Conservation (phyloP, 2,329 filamentous ascomycete species). For the Phyllosticta capitalensis region DNA sequence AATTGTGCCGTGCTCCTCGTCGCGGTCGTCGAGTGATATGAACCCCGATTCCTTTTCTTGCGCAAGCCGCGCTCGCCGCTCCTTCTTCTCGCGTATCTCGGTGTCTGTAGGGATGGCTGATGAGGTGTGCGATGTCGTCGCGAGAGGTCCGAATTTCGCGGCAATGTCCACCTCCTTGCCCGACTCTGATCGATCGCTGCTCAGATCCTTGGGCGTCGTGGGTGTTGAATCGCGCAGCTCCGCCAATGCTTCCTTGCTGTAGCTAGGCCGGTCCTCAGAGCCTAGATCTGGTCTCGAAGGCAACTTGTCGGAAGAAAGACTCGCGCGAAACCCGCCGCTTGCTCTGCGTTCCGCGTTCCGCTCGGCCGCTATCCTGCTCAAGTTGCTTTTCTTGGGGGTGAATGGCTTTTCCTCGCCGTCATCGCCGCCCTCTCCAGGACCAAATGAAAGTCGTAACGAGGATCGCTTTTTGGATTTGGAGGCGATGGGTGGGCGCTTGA, state of each 20-base stretch:
- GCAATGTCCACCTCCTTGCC: conserved; percentile 32
- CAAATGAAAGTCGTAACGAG: conserved; percentile 69
- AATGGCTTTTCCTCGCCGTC: conserved; percentile 49
- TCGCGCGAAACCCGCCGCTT: conserved; percentile 29
- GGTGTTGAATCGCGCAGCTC: conserved; percentile 82
- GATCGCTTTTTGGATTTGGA: conserved; percentile 59
- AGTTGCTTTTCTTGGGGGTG: conserved; percentile 52
- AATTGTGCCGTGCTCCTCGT: conserved; percentile 34
- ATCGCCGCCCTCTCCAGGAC: conserved; percentile 47
- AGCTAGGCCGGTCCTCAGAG: conserved; percentile 59
- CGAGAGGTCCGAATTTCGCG: conserved; percentile 46
- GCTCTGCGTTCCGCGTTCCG: conserved; percentile 54
- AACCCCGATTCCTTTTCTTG: conserved; percentile 54
- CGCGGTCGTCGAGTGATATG: conserved; percentile 54
- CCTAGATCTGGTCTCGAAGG: conserved; percentile 28
- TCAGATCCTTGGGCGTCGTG: conserved; percentile 61
- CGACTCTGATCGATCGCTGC: conserved; percentile 28
- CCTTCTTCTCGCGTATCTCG: conserved; percentile 86
- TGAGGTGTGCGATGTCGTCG: conserved; percentile 25
- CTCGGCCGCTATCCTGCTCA: conserved; percentile 56
- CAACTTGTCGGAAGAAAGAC: conserved; percentile 41
- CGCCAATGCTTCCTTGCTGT: conserved; percentile 77
- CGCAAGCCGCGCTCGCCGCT: conserved; percentile 71
- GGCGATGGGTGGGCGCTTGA: conserved; percentile 41
- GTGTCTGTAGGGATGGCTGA: conserved; percentile 64